Evolutionary conservation across 768 basidiomycete species (phyloP).

Genomic region (Xerocomellus amylosporus): DNA sequence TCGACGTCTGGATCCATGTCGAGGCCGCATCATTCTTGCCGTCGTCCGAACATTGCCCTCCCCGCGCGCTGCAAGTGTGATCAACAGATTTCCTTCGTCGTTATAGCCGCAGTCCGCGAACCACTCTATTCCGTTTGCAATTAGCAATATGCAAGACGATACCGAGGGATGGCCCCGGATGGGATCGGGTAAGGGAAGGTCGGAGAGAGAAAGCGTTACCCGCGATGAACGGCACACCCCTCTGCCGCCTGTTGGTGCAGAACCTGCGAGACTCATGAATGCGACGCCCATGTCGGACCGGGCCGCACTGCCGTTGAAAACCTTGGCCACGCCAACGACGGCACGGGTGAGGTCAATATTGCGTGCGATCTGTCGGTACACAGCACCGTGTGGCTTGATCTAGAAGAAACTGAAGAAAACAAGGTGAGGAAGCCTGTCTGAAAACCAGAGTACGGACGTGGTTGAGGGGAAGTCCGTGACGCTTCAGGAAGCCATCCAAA

Average conservation of each 20-base stretch:
- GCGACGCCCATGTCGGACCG: constrained; percentile 36
- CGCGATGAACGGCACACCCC: constrained; percentile 60
- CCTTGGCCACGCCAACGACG: constrained; percentile 49
- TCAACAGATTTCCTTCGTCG: constrained; percentile 53
- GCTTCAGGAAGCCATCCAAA: constrained; percentile 54
- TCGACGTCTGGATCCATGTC: too few species aligned
- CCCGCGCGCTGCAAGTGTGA: too few species aligned
- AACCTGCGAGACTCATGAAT: constrained; percentile 63
- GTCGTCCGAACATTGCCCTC: too few species aligned
- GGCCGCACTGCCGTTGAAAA: constrained; percentile 38
- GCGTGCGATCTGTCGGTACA: constrained; percentile 59
- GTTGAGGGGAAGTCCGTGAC: constrained; percentile 49
- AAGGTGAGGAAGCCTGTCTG: not conserved
- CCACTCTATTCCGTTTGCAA: constrained; percentile 45
- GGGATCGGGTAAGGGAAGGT: too few species aligned
- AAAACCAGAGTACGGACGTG: constrained; percentile 41
- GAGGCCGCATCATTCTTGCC: too few species aligned
- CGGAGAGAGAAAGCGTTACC: constrained; percentile 31
- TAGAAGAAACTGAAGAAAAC: constrained; percentile 14
- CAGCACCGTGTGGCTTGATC: constrained; percentile 62
- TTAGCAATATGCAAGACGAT: too few species aligned
- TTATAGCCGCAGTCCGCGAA: constrained; percentile 66
- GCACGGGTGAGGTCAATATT: constrained; percentile 55
- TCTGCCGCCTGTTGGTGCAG: constrained; percentile 58
- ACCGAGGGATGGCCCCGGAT: too few species aligned